Evolutionary conservation across 176 grass and related monocot species (phyloP).

Genomic region (Avena sativa): DNA sequence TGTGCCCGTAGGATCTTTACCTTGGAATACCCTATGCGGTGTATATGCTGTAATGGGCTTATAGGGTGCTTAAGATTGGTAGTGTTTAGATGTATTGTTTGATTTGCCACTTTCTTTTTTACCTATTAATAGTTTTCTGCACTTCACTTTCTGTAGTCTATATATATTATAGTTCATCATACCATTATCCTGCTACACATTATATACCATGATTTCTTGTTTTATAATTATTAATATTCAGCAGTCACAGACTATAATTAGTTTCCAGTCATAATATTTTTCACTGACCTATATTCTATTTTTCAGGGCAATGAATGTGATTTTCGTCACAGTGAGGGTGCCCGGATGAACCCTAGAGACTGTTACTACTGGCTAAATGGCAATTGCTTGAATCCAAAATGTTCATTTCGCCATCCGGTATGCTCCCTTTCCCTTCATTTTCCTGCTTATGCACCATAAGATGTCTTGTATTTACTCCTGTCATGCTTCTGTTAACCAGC

Average conservation of each 20-base stretch:
- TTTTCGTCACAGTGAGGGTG: slow-evolving; percentile 91
- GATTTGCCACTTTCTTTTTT: neutral
- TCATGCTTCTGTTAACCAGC: neutral
- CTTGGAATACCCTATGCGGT: neutral
- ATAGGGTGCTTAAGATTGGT: neutral
- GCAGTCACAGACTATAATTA: neutral
- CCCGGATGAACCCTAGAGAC: slow-evolving; percentile 90
- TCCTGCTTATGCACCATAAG: slow-evolving; percentile 3
- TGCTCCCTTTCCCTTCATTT: slow-evolving; percentile 12
- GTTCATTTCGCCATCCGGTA: slow-evolving; percentile 93
- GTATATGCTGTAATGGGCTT: neutral
- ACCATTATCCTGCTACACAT: neutral
- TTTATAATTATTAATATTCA: neutral
- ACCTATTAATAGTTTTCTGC: neutral
- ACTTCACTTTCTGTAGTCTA: neutral
- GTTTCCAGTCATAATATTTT: slow-evolving; percentile 6
- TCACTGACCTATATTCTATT: slow-evolving; percentile 15
- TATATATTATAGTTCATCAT: neutral
- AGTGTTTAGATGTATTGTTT: neutral
- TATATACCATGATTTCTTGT: slow-evolving; percentile 18
- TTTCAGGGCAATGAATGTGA: slow-evolving; percentile 90
- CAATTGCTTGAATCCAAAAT: slow-evolving; percentile 90
- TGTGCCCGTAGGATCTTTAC: neutral
- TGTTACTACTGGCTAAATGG: slow-evolving; percentile 95
- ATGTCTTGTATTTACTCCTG: neutral